These are phyloP conservation scores for Cylindrotheca fusiformis DNA, from an alignment of 108 stramenopile genomes.

Conservation along the genomic window DNA sequence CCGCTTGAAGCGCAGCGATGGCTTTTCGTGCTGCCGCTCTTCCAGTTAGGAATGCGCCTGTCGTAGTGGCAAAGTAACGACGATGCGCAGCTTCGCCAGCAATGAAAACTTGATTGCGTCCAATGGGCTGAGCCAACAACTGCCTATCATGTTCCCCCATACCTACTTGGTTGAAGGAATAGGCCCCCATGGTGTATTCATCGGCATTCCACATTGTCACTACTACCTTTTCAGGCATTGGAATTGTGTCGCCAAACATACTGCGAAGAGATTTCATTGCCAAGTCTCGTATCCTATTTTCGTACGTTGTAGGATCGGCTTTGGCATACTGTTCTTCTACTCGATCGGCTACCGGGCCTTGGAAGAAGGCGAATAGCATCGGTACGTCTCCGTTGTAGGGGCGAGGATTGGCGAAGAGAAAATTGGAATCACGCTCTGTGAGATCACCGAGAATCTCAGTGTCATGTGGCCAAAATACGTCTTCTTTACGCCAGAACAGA, in stretches of 20 bases:
- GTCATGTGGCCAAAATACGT: constrained; percentile 14
- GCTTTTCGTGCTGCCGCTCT: constrained; percentile 8
- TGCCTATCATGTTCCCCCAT: not conserved
- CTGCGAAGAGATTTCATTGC: constrained; percentile 25
- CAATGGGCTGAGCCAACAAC: not conserved
- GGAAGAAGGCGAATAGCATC: not conserved
- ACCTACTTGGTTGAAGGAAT: constrained; percentile 23
- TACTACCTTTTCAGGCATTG: constrained; percentile 24
- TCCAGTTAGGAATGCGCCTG: constrained; percentile 23
- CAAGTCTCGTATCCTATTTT: constrained; percentile 30
- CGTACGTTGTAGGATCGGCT: constrained; percentile 4
- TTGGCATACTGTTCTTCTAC: constrained; percentile 19
- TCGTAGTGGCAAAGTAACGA: constrained; percentile 13
- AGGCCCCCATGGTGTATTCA: constrained; percentile 29
- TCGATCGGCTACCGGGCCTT: constrained; percentile 17
- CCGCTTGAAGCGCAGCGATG: too few species aligned
- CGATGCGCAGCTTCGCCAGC: constrained; percentile 37
- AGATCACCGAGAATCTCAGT: constrained; percentile 17
- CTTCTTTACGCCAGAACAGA: constrained; percentile 29
- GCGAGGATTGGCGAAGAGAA: constrained; percentile 22
- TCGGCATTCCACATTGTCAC: constrained; percentile 39
- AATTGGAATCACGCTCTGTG: constrained; percentile 12
- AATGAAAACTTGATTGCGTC: constrained; percentile 21
- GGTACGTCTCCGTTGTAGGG: constrained; percentile 8
- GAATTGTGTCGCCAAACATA: constrained; percentile 32